Conservation (phyloP, 2,329 filamentous ascomycete genomes). For the Massarina eburnea region DNA sequence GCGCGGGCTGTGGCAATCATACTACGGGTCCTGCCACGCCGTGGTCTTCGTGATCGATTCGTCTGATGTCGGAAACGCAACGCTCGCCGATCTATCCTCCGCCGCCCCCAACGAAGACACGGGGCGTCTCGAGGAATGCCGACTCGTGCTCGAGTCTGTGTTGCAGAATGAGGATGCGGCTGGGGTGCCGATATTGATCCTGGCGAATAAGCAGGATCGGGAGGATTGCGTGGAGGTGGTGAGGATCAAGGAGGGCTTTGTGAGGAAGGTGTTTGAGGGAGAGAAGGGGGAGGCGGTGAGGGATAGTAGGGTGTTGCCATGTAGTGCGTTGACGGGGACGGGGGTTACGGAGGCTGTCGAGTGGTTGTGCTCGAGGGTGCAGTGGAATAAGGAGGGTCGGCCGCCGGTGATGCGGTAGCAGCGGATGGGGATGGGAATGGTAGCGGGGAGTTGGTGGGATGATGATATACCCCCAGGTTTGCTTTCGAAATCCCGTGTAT, state of each 20-base stretch:
- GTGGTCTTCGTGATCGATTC: conserved; percentile 98
- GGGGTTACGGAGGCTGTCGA: conserved; percentile 96
- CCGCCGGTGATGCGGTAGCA: conserved; percentile 87
- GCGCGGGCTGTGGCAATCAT: conserved; percentile 90
- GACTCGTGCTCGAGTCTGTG: conserved; percentile 85
- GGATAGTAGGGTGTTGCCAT: conserved; percentile 86
- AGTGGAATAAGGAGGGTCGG: conserved; percentile 93
- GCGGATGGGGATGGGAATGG: neutral
- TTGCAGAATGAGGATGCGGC: conserved; percentile 84
- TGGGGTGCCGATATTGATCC: conserved; percentile 85
- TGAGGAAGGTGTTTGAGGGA: conserved; percentile 93
- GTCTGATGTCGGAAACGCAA: conserved; percentile 85
- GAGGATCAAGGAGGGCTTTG: conserved; percentile 92
- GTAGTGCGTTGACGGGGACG: conserved; percentile 80
- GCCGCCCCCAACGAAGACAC: conserved; percentile 36
- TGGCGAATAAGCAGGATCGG: conserved; percentile 97
- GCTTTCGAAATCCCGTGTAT: neutral
- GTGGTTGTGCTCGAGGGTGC: conserved; percentile 88
- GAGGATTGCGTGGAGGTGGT: conserved; percentile 98
- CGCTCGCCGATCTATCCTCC: conserved; percentile 55
- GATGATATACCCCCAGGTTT: neutral
- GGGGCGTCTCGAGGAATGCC: conserved; percentile 81
- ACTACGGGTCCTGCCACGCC: conserved; percentile 91
- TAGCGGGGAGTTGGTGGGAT: neutral
- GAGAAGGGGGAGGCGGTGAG: conserved; percentile 83